These are phyloP conservation scores for Aleurites moluccanus DNA, from an alignment of 441 rosid species.

Conservation along the genomic window DNA sequence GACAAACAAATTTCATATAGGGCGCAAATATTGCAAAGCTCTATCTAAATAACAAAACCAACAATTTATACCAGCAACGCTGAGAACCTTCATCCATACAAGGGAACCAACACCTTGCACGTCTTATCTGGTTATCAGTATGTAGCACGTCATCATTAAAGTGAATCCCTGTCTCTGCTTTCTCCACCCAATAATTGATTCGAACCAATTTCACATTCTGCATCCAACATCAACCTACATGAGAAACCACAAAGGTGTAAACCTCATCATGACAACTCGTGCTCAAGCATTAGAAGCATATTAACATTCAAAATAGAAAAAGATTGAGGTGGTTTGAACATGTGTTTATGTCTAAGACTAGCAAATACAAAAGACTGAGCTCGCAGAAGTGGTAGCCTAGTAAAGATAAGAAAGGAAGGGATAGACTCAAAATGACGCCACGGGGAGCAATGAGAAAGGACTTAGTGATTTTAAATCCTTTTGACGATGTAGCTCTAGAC, in stretches of 20 bases:
- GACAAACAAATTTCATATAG: background rate
- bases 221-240: slow-evolving; percentile 63
- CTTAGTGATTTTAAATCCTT: background rate
- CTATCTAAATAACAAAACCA: slow-evolving; percentile 12
- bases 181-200: slow-evolving; percentile 89
- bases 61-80: slow-evolving; percentile 68
- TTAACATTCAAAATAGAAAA: background rate
- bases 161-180: slow-evolving; percentile 84
- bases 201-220: slow-evolving; percentile 95
- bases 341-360: background rate
- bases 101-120: slow-evolving; percentile 98
- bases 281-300: background rate
- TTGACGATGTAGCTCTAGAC: background rate
- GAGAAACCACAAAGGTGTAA: slow-evolving; percentile 44
- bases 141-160: slow-evolving; percentile 74
- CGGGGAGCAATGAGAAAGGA: background rate
- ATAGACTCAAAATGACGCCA: background rate
- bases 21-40: slow-evolving; percentile 8
- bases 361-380: background rate
- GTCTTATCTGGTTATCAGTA: slow-evolving; percentile 88
- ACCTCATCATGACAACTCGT: slow-evolving; percentile 37
- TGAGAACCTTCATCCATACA: slow-evolving; percentile 82
- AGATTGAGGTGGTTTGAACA: background rate
- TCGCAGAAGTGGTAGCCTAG: background rate
- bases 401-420: background rate